Evolutionary conservation across 306 rosid genomes (phyloP).

Genomic region (Rosa persica): DNA sequence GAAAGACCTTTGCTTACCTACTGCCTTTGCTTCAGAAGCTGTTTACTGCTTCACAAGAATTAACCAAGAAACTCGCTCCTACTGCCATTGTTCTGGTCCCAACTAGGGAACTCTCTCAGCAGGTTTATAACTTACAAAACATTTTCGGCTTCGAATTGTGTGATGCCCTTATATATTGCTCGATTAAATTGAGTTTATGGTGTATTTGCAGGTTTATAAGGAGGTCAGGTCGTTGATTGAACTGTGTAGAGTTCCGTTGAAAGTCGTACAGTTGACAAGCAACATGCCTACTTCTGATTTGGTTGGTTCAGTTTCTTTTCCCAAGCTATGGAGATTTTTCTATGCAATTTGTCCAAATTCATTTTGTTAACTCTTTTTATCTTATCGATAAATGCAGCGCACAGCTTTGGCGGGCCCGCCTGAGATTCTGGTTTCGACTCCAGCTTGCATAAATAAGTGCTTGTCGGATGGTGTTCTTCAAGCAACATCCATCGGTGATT

Average conservation of each 20-base stretch:
- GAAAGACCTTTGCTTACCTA: constrained; percentile 88
- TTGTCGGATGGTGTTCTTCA: constrained; percentile 61
- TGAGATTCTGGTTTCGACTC: constrained; percentile 85
- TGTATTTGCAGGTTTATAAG: constrained; percentile 46
- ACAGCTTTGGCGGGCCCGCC: constrained; percentile 76
- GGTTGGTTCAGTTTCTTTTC: constrained; percentile 52
- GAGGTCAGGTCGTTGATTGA: constrained; percentile 71
- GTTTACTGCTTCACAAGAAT: constrained; percentile 33
- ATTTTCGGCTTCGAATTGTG: background rate
- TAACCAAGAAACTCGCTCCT: constrained; percentile 68
- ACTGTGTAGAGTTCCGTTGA: constrained; percentile 70
- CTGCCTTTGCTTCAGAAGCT: constrained; percentile 91
- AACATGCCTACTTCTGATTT: constrained; percentile 65
- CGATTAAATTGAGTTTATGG: background rate
- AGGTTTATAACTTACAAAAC: constrained; percentile 36
- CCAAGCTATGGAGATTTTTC: background rate
- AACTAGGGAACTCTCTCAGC: constrained; percentile 78
- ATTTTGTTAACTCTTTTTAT: background rate
- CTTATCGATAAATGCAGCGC: constrained; percentile 42
- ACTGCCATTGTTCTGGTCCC: constrained; percentile 78
- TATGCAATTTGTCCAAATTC: background rate
- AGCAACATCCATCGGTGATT: constrained; percentile 48
- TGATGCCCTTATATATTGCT: no score
- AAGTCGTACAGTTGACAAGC: constrained; percentile 78
- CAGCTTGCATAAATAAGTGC: constrained; percentile 83